Evolutionary conservation across 1,284 basidiomycete genomes (phyloP), one percentile per base, ranked within the genome.

Genomic region (Tylopilus sp.): DNA sequence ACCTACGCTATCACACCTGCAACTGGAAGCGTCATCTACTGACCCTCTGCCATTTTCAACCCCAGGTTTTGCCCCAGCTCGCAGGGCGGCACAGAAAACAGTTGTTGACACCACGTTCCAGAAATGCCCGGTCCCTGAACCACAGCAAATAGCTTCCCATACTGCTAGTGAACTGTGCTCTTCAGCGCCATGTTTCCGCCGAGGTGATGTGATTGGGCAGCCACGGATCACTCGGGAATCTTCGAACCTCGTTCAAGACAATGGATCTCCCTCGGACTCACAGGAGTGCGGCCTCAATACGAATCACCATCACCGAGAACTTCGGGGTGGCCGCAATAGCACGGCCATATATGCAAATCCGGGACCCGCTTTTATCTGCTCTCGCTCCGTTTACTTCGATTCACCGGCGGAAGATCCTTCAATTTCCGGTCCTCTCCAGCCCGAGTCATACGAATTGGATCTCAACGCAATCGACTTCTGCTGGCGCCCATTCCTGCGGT

Each of bases 371-470:
- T 65, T 66, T 30, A 38, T 54, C 38, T 53, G 49, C 44, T 67
- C 67, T 42, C 62, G 49, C 36, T 61, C 67, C 6, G 57, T 76
- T 18, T 77, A 77, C 64, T 78, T 76, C 55, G 76, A 80, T 59
- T 75, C 74, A 2, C 78, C 77, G 4, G 68, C 70, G n/a, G 75
- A 78, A 62, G 74, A 78, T 51, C 73, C 75, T 35, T 66, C 71
- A 25, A 57, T 63, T 34, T 75, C 72, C 46, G 75, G 77, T 59
- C 65, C 72, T 49, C 55, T 68, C 30, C 59, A 68, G 28, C 58
- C 66, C 43, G 66, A 64, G 44, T 65, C 64, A 46, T 68, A 61
- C 39, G 57, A 63, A 19, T 48, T 74, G 43, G 71, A 74, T 58
- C 64, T 68, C 41, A 61, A 67, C 5, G 55, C 59, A 5, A 63